These are phyloP conservation scores for Paraconiothyrium sp. DNA, from an alignment of 2,329 filamentous ascomycete genomes.

Conservation along the genomic window DNA sequence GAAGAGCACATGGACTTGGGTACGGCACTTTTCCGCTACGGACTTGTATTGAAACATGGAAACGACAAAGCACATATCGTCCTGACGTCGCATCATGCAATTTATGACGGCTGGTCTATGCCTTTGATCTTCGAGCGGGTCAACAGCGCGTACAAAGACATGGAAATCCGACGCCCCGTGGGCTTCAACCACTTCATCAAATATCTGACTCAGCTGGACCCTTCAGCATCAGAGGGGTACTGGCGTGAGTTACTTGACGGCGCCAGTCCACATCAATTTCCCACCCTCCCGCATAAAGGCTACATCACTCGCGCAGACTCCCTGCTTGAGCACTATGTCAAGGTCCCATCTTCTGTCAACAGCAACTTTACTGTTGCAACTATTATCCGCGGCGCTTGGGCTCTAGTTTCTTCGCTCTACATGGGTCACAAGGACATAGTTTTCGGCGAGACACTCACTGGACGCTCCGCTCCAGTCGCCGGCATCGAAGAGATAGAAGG, in stretches of 20 bases:
- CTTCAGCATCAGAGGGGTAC: conserved; percentile 54
- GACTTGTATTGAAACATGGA: conserved; percentile 38
- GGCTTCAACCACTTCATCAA: conserved; percentile 61
- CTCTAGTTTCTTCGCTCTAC: conserved; percentile 65
- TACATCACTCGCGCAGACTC: conserved; percentile 62
- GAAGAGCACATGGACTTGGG: conserved; percentile 52
- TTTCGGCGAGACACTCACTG: conserved; percentile 69
- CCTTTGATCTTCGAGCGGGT: conserved; percentile 48
- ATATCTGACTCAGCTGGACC: conserved; percentile 56
- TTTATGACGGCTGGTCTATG: conserved; percentile 61
- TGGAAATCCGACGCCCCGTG: conserved; percentile 37
- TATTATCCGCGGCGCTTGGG: conserved; percentile 69
- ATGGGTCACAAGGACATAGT: conserved; percentile 62
- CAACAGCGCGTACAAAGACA: conserved; percentile 40
- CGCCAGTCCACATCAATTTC: conserved; percentile 60
- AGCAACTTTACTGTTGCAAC: conserved; percentile 59
- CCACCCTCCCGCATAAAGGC: conserved; percentile 56
- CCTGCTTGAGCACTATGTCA: conserved; percentile 60
- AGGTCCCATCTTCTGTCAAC: conserved; percentile 39
- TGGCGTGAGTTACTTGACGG: conserved; percentile 59
- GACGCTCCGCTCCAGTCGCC: conserved; percentile 58
- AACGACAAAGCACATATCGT: conserved; percentile 53
- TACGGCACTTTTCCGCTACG: conserved; percentile 49
- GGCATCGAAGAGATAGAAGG: conserved; percentile 66
- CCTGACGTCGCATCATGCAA: conserved; percentile 61